Percentiles rank a stretch among this genome's conserved stretches.
These are phyloP conservation scores for Wickerhamomyces canadensis DNA, from an alignment of 805 yeast species.

Conservation along the genomic window DNA sequence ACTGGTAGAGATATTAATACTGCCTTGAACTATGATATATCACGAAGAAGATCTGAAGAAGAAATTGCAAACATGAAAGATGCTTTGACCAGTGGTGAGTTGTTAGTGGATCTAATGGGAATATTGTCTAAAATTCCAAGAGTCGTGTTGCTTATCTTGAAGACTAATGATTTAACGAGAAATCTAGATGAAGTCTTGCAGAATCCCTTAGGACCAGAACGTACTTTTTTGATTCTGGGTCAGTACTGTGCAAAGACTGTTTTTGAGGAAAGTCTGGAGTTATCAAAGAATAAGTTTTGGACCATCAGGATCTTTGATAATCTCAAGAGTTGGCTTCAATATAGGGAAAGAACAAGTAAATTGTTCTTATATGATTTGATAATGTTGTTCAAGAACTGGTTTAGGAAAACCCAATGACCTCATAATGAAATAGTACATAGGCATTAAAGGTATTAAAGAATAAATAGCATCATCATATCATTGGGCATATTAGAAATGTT, in stretches of 20 bases:
- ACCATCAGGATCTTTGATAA: background rate
- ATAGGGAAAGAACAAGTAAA: slow-evolving; percentile 11
- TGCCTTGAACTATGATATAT: slow-evolving; percentile 61
- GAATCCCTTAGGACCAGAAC: slow-evolving; percentile 79
- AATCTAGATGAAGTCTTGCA: slow-evolving; percentile 79
- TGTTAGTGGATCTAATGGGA: slow-evolving; percentile 71
- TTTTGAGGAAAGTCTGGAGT: slow-evolving; percentile 57
- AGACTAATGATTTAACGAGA: slow-evolving; percentile 91
- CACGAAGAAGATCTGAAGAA: slow-evolving; percentile 43
- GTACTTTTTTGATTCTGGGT: slow-evolving; percentile 86
- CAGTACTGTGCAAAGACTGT: slow-evolving; percentile 82
- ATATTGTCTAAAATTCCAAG: slow-evolving; percentile 78
- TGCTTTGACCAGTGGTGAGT: slow-evolving; percentile 54
- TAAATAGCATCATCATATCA: too few relatives aligned
- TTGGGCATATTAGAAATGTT: too few relatives aligned
- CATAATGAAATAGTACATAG: background rate
- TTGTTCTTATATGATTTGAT: slow-evolving; percentile 15
- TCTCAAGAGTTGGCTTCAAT: slow-evolving; percentile 21
- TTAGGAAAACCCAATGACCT: background rate
- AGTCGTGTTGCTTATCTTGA: slow-evolving; percentile 77
- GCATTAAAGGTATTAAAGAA: too few relatives aligned
- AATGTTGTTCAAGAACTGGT: slow-evolving; percentile 14
- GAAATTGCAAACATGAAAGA: slow-evolving; percentile 68
- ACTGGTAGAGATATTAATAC: slow-evolving; percentile 88
- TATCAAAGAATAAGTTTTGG: slow-evolving; percentile 3